Conservation (phyloP, 228 moss, liverwort and hornwort genomes). For the Sphagnum fallax region DNA sequence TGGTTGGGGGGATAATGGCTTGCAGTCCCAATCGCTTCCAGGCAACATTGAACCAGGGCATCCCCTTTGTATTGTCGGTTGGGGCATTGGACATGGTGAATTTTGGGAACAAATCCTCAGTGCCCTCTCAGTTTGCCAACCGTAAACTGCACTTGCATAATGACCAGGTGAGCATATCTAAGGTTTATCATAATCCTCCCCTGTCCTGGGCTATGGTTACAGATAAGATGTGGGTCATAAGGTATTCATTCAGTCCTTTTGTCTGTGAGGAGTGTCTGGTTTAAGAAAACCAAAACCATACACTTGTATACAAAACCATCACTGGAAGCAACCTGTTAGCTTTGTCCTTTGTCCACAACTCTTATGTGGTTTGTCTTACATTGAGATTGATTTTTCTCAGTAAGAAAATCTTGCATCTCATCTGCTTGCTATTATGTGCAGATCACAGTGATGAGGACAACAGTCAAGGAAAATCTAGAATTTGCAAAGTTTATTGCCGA, state of each 20-base stretch:
- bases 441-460: conserved; percentile 88
- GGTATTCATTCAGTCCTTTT: too few species aligned
- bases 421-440: conserved; percentile 13
- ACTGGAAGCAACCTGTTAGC: too few species aligned
- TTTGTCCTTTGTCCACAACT: too few species aligned
- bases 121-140: conserved; percentile 68
- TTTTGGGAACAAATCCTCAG: conserved; percentile 62
- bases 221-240: too few species aligned
- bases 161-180: conserved; percentile 49
- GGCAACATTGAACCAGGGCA: conserved; percentile 39
- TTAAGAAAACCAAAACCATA: too few species aligned
- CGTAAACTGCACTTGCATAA: conserved; percentile 75
- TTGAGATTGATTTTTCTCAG: too few species aligned
- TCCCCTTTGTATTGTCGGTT: conserved; percentile 75
- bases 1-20: conserved; percentile 90
- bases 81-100: conserved; percentile 96
- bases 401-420: too few species aligned
- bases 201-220: too few species aligned
- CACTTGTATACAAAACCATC: too few species aligned
- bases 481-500: conserved; percentile 75
- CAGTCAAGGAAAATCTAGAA: conserved; percentile 65
- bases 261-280: too few species aligned
- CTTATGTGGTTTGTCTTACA: too few species aligned
- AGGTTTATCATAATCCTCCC: too few species aligned
- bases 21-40: conserved; percentile 76